These are phyloP conservation scores for Jatropha multifida DNA, from an alignment of 441 rosid genomes.

Conservation along the genomic window DNA sequence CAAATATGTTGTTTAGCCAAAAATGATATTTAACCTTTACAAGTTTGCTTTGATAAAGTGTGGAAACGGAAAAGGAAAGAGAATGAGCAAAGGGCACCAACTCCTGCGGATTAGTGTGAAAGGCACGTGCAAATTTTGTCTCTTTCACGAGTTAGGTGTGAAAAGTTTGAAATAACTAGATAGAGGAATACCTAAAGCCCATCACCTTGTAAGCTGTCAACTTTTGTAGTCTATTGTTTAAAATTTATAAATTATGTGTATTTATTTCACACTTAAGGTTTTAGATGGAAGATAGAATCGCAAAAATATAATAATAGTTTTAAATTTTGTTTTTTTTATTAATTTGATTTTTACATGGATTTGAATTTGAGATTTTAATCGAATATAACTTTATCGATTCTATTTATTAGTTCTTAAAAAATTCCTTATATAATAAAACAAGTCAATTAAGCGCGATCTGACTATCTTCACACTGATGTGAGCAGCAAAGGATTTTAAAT, in stretches of 20 bases:
- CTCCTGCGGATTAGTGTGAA: background rate
- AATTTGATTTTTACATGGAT: too few species aligned
- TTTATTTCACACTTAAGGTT: background rate
- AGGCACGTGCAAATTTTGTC: background rate
- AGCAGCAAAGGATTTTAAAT: too few species aligned
- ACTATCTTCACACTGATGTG: too few species aligned
- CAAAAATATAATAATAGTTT: too few species aligned
- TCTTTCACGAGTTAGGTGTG: background rate
- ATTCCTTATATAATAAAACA: too few species aligned
- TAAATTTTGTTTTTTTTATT: too few species aligned
- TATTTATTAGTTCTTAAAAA: too few species aligned
- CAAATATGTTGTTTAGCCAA: background rate
- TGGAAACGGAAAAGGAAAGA: background rate
- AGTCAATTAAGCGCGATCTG: too few species aligned
- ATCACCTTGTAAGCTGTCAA: too few species aligned
- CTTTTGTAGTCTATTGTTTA: background rate
- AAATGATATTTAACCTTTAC: background rate
- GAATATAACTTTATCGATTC: too few species aligned
- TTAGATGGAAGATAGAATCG: background rate
- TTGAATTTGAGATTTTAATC: too few species aligned
- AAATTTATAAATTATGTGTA: background rate
- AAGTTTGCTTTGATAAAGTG: background rate
- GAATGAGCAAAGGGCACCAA: background rate
- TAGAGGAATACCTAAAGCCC: too few species aligned
- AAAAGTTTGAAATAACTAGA: slow-evolving; percentile 9